Evolutionary conservation across 1,284 basidiomycete genomes (phyloP).

Genomic region (Sanghuangporus weigelae): DNA sequence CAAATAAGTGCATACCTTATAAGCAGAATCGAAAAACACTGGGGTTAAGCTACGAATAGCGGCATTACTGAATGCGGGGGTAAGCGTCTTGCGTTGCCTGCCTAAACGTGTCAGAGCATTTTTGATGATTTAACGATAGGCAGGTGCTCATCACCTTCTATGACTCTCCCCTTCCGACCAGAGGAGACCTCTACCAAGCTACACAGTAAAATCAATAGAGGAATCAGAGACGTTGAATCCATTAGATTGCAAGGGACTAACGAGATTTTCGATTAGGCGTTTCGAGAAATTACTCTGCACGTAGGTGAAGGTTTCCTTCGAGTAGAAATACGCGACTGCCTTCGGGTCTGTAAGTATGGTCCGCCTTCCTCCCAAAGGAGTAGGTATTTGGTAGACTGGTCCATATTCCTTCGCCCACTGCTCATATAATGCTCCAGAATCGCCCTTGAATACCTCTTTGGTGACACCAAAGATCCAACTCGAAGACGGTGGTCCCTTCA

Average conservation of each 20-base stretch:
- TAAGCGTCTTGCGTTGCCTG: conserved; percentile 39
- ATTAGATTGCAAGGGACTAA: conserved; percentile 22
- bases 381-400: conserved; percentile 38
- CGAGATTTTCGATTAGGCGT: conserved; percentile 37
- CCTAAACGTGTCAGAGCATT: background rate
- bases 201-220: background rate
- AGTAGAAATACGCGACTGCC: conserved; percentile 47
- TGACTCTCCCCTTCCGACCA: conserved; percentile 51
- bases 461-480: conserved; percentile 20
- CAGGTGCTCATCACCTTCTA: conserved; percentile 24
- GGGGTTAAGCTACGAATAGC: conserved; percentile 33
- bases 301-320: conserved; percentile 45
- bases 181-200: conserved; percentile 46
- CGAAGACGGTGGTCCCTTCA: conserved; percentile 27
- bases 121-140: background rate
- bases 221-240: background rate
- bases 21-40: conserved; percentile 38
- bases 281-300: conserved; percentile 33
- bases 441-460: conserved; percentile 10
- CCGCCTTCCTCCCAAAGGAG: conserved; percentile 33
- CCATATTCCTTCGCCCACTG: conserved; percentile 42
- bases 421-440: conserved; percentile 26
- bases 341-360: conserved; percentile 50
- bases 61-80: conserved; percentile 37
- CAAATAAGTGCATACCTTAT: conserved; percentile 36